Percentiles rank a stretch among this genome's conserved stretches.
Evolutionary conservation across 192 early-diverging fungal species (phyloP).

Genomic region (Coemansia sp.): DNA sequence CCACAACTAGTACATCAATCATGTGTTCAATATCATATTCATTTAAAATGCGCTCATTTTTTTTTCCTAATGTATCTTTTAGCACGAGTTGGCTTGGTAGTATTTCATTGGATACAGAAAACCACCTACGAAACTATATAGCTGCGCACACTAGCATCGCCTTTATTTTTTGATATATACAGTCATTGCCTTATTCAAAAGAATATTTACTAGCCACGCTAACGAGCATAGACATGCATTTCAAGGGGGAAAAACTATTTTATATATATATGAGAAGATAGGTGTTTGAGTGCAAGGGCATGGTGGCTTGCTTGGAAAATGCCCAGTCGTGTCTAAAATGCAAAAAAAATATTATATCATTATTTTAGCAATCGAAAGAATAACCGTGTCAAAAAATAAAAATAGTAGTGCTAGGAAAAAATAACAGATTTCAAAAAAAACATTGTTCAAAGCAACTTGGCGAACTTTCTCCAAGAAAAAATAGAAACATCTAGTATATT

Average conservation of each 20-base stretch:
- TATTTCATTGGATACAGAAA: neutral
- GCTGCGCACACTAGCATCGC: too few species aligned
- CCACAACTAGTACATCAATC: too few species aligned
- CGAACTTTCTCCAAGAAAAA: neutral
- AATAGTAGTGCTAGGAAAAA: neutral
- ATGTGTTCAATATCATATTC: too few species aligned
- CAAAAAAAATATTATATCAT: neutral
- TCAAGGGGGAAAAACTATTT: too few species aligned
- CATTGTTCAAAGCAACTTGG: neutral
- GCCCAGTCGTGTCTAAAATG: neutral
- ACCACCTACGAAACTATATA: too few species aligned
- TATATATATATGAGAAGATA: neutral
- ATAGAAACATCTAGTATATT: neutral
- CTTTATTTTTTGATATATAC: neutral
- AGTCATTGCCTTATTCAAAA: neutral
- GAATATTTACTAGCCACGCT: conserved; percentile 6
- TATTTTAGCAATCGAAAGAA: neutral
- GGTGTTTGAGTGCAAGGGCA: neutral
- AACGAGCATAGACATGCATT: neutral
- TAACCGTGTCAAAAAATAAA: neutral
- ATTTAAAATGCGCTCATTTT: too few species aligned
- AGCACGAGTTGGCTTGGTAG: too few species aligned
- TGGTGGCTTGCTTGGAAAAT: neutral
- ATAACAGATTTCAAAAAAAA: neutral
- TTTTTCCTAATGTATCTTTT: too few species aligned